Evolutionary conservation across 108 stramenopile genomes (phyloP), one percentile per base, ranked within the genome.

Genomic region (Chaetoceros muelleri): DNA sequence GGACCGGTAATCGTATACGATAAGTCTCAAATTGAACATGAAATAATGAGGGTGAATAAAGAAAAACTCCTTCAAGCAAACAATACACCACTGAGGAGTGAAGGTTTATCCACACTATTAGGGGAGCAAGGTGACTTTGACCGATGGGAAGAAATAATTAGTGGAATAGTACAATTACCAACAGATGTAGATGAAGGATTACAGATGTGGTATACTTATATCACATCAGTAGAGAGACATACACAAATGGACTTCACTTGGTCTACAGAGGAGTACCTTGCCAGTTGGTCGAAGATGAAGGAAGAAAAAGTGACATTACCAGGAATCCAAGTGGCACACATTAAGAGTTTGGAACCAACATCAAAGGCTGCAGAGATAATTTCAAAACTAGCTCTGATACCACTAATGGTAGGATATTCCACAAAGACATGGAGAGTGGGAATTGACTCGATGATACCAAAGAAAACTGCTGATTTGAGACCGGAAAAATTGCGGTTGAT

Each of bases 381-480:
- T 10, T 40, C 34, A 40, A 5, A 40, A 40, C 34, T 40, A 13
- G 34, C 34, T 10, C 13, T 40, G 13, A 40, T 40, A 40, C 34
- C 34, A 40, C 34, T 40, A 40, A 40, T 10, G 13, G 13, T 13
- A 10, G 62, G 62, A 27, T 46, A 47, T 46, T 1, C 54, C 7
- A 53, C 55, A 10, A 24, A 17, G 17, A 19, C 25, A 20, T 64
- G 55, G 62, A 2, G 18, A n/a, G 21, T 46, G 44, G 62, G 48
- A 2, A 46, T 64, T 5, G 53, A 64, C 29, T 26, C 44, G 13
- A 46, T 64, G 54, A 29, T 64, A n/a, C 49, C 29, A 20, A 64
- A 64, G 31, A 64, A 64, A 24, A 13, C 13, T 40, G 17, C 55
- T 8, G 62, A 26, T 8, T 29, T 20, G 2, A 10, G 19, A 30